phyloP scores from a whole-genome alignment of 306 rosid genomes.

The Phaseolus lunatus region DNA sequence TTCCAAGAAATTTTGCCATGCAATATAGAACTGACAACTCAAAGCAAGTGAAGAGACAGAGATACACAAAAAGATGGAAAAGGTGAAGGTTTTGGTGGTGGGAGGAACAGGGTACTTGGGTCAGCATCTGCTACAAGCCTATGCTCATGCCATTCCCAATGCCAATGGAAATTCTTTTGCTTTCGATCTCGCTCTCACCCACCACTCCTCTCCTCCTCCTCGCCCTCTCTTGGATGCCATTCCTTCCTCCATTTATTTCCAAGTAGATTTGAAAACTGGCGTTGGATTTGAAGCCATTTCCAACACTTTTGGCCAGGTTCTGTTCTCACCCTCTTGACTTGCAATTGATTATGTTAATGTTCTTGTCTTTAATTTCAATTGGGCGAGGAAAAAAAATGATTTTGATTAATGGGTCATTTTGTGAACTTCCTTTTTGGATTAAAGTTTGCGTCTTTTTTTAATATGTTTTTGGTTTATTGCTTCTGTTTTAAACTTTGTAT shows the following conservation, averaged over 20 bases:
- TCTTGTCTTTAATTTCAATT: background rate
- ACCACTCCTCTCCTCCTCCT: slow-evolving; percentile 66
- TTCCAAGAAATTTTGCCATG: too few species aligned
- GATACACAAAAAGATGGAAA: slow-evolving; percentile 49
- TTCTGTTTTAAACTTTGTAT: background rate
- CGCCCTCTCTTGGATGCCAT: slow-evolving; percentile 57
- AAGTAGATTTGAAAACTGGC: slow-evolving; percentile 79
- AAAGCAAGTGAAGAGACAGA: too few species aligned
- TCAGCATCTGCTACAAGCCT: slow-evolving; percentile 78
- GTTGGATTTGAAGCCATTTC: slow-evolving; percentile 76
- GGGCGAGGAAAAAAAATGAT: slow-evolving; percentile 12
- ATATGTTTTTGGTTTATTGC: background rate
- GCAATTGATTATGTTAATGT: background rate
- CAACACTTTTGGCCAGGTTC: slow-evolving; percentile 74
- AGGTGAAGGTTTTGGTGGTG: slow-evolving; percentile 72
- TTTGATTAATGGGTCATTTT: slow-evolving; percentile 36
- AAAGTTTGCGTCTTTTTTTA: slow-evolving; percentile 12
- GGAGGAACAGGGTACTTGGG: slow-evolving; percentile 98
- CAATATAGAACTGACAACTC: too few species aligned
- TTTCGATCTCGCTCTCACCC: slow-evolving; percentile 74
- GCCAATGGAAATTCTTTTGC: slow-evolving; percentile 29
- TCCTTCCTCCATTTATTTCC: slow-evolving; percentile 64
- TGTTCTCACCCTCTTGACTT: slow-evolving; percentile 24
- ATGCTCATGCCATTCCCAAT: slow-evolving; percentile 44
- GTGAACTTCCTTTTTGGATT: background rate